Evolutionary conservation across 257 asterid species (phyloP).

Genomic region (Solanum corneliomulleri): DNA sequence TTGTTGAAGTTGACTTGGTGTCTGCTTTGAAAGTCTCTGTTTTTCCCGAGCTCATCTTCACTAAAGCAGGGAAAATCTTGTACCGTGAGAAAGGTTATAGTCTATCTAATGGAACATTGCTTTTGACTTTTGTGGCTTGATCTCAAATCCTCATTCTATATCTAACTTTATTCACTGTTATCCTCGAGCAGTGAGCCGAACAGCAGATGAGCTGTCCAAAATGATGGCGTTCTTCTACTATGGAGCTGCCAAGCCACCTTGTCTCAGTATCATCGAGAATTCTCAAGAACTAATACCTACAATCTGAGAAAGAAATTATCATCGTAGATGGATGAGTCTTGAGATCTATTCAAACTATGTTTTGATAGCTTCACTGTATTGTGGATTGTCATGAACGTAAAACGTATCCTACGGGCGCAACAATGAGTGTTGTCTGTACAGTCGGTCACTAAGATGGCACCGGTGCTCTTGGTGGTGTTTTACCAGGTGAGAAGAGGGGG

Average conservation of each 20-base stretch:
- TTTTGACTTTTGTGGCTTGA: background rate
- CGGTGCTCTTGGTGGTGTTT: background rate
- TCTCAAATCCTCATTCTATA: background rate
- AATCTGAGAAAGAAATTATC: conserved; percentile 1
- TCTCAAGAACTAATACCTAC: conserved; percentile 55
- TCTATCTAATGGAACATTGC: background rate
- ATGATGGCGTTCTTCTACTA: conserved; percentile 87
- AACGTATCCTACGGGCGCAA: background rate
- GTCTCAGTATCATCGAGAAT: conserved; percentile 26
- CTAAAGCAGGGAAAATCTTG: conserved; percentile 69
- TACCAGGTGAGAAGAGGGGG: background rate
- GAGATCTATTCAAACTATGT: background rate
- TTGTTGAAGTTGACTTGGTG: conserved; percentile 58
- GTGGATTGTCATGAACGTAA: background rate
- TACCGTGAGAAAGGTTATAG: conserved; percentile 79
- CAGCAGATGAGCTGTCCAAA: conserved; percentile 82
- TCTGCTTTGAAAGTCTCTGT: conserved; percentile 59
- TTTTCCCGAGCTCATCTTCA: conserved; percentile 86
- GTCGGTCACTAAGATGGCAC: background rate
- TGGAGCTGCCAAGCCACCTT: conserved; percentile 88
- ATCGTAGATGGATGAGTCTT: background rate
- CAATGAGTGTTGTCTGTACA: background rate
- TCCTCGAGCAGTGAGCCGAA: conserved; percentile 39
- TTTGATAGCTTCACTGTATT: background rate
- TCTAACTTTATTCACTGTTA: background rate